phyloP scores from a whole-genome alignment of 495 filamentous ascomycete genomes.

The Hypoxylon rickii region DNA sequence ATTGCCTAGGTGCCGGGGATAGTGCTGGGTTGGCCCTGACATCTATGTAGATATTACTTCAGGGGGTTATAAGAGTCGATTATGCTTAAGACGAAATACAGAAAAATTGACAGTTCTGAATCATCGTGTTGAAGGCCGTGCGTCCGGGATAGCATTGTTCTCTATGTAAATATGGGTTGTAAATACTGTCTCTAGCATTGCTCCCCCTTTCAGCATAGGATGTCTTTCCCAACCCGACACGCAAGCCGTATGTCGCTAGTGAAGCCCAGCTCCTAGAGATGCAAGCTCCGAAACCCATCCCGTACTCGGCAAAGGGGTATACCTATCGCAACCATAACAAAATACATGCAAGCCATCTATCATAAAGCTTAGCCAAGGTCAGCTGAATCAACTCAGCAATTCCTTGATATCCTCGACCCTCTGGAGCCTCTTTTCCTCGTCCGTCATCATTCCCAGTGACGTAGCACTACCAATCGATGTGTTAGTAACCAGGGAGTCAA shows the following conservation, averaged over 20 bases:
- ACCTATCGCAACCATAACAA: conserved; percentile 4
- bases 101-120: too few relatives aligned
- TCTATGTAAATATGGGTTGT: too few relatives aligned
- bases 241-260: neutral
- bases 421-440: conserved; percentile 90
- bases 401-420: conserved; percentile 93
- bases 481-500: conserved; percentile 11
- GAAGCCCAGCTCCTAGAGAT: neutral
- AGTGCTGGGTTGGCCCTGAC: too few relatives aligned
- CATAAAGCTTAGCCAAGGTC: neutral
- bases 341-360: neutral
- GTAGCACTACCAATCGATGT: conserved; percentile 67
- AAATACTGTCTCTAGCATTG: neutral
- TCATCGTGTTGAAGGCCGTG: too few relatives aligned
- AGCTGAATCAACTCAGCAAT: conserved; percentile 68
- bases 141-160: too few relatives aligned
- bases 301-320: neutral
- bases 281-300: neutral
- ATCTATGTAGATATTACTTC: too few relatives aligned
- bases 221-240: too few relatives aligned
- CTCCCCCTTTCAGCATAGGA: too few relatives aligned
- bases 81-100: too few relatives aligned
- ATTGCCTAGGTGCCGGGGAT: too few relatives aligned
- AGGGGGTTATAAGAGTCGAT: too few relatives aligned
- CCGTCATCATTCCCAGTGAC: conserved; percentile 87